Conservation (phyloP, 2,329 filamentous ascomycete species). For the Calonectria pseudoreteaudii region DNA sequence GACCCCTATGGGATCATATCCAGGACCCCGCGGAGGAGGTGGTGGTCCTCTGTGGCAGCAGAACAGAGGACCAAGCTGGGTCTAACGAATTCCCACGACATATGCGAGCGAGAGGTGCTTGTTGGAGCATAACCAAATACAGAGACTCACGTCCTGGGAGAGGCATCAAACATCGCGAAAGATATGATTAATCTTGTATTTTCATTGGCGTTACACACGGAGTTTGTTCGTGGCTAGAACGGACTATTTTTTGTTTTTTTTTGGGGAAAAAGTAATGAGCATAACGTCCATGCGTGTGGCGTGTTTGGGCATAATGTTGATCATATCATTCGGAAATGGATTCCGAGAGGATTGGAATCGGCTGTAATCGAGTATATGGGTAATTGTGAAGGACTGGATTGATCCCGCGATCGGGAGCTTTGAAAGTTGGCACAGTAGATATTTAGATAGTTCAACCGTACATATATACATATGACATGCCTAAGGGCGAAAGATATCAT, state of each 20-base stretch:
- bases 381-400: slow-evolving; percentile 31
- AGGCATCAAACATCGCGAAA: not conserved
- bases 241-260: not conserved
- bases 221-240: slow-evolving; percentile 14
- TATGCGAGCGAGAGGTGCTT: slow-evolving; percentile 15
- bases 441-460: slow-evolving; percentile 24
- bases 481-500: not conserved
- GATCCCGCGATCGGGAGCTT: slow-evolving; percentile 31
- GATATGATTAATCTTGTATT: slow-evolving; percentile 3
- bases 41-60: slow-evolving; percentile 66
- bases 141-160: not conserved
- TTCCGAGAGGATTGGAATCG: not conserved
- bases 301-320: slow-evolving; percentile 3
- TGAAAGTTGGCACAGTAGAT: slow-evolving; percentile 27
- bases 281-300: slow-evolving; percentile 8
- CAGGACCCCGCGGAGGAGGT: slow-evolving; percentile 41
- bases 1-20: slow-evolving; percentile 33
- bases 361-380: slow-evolving; percentile 16
- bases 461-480: slow-evolving; percentile 1
- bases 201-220: slow-evolving; percentile 20
- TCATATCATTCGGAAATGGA: slow-evolving; percentile 2
- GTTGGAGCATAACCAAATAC: slow-evolving; percentile 11
- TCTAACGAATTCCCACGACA: slow-evolving; percentile 61
- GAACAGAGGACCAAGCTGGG: slow-evolving; percentile 59
- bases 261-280: slow-evolving; percentile 17